Evolutionary conservation across 441 rosid species (phyloP), one percentile per base, ranked within the genome.

Genomic region (Pelargonium fulgidum): DNA sequence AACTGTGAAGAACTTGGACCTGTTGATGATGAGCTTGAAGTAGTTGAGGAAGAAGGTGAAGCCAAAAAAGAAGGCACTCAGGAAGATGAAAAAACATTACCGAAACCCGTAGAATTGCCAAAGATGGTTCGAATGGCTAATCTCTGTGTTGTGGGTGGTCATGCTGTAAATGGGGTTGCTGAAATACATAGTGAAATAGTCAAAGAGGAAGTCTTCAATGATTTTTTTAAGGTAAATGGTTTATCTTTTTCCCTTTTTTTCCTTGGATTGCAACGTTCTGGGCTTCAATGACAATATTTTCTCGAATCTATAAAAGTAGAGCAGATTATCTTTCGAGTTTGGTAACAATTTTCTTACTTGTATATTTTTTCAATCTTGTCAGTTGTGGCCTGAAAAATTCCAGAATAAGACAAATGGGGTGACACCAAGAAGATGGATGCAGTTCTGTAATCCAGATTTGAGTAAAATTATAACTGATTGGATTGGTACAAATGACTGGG

Each of bases 391-490:
- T 0, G 81, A 82, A 36, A 93, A 91, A 68, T 93, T 93, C 76
- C 95, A 89, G 79, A 93, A 93, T 74, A 91, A 93, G 78, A 93
- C 97, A 73, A 93, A 93, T 65, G 99, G 99, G 70, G 99, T 93
- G 75, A 91, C 99, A 24, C 97, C 99, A 29, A 86, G 97, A 76
- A 86, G 99, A 80, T 93, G 97, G 97, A 87, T 91, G 39, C 76
- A 72, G 14, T 93, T 93, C 80, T 91, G 97, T 81, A 91, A 93
- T 81, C 92, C 92, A 0, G 81, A 79, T 33, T 81, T 93, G 79
- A 93, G 97, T 83, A 79, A 86, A 68, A 83, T 91, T 66, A 85
- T 93, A 69, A 93, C 92, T 2, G 76, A 77, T 41, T 88, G 97
- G 97, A 83, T 79, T 56, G 96, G 95, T 63, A 81, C 90, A 39